Evolutionary conservation across 805 yeast genomes (phyloP).

Genomic region (Myxozyma melibiosi): DNA sequence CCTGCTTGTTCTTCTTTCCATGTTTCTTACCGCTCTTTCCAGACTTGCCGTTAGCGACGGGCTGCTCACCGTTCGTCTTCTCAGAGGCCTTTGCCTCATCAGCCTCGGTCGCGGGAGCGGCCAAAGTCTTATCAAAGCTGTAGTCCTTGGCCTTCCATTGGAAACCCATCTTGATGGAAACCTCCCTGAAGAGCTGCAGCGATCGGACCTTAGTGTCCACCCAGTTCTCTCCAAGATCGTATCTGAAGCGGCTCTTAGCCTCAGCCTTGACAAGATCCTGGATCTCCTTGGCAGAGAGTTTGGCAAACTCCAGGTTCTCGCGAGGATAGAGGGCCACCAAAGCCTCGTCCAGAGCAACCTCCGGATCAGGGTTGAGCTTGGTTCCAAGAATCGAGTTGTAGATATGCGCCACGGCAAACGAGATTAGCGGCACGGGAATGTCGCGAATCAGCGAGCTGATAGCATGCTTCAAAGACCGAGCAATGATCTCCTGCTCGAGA

Average conservation of each 20-base stretch:
- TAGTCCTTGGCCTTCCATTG: constrained; percentile 70
- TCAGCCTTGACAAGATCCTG: constrained; percentile 52
- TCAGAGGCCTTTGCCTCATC: constrained; percentile 1
- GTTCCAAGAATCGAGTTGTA: constrained; percentile 70
- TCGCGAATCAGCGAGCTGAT: constrained; percentile 53
- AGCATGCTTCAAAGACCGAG: constrained; percentile 78
- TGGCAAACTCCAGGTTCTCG: constrained; percentile 47
- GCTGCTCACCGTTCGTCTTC: not conserved
- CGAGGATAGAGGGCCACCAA: constrained; percentile 43
- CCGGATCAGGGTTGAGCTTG: constrained; percentile 48
- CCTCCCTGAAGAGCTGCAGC: constrained; percentile 62
- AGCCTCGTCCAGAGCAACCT: constrained; percentile 45
- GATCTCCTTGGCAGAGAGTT: constrained; percentile 53
- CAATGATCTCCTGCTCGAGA: constrained; percentile 67
- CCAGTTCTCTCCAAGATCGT: constrained; percentile 56
- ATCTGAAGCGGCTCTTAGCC: constrained; percentile 66
- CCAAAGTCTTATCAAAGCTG: constrained; percentile 47
- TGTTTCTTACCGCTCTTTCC: constrained; percentile 16
- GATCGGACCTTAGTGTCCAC: constrained; percentile 41
- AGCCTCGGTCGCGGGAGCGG: constrained; percentile 37
- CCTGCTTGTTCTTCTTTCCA: constrained; percentile 12
- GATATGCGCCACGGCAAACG: constrained; percentile 66
- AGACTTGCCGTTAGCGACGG: not conserved
- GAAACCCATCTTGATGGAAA: constrained; percentile 78
- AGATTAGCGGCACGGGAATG: constrained; percentile 58